Conservation (phyloP, 225 moss, liverwort and hornwort genomes). For the Ulota crispa region DNA sequence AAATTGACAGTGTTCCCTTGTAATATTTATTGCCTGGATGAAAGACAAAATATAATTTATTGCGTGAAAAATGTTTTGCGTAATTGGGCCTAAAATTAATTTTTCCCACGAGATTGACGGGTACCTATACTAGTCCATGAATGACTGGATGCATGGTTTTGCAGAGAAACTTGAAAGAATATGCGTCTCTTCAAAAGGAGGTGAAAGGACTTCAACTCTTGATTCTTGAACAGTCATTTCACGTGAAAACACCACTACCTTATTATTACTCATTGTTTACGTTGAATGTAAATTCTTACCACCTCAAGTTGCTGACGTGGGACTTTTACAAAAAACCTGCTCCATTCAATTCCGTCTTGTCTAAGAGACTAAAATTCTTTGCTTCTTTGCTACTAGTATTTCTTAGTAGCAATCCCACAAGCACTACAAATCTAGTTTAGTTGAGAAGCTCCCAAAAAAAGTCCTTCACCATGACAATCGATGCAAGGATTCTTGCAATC, state of each 20-base stretch:
- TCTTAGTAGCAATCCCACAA: neutral
- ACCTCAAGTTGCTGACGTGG: fast-evolving
- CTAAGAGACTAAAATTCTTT: neutral
- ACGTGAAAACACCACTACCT: neutral
- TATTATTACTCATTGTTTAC: neutral
- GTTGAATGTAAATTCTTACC: neutral
- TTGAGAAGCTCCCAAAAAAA: neutral
- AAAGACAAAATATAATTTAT: too few species aligned
- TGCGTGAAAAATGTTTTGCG: too few species aligned
- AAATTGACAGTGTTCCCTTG: too few species aligned
- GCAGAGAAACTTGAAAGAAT: neutral
- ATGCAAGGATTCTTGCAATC: conserved; percentile 33
- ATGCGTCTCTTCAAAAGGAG: conserved; percentile 15
- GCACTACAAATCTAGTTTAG: neutral
- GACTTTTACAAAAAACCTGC: neutral
- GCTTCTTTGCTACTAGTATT: neutral
- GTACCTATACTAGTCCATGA: too few species aligned
- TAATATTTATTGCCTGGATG: too few species aligned
- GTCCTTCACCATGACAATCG: conserved; percentile 29
- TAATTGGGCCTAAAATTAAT: too few species aligned
- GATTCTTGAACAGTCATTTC: conserved; percentile 1
- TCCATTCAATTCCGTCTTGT: neutral
- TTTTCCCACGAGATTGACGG: too few species aligned
- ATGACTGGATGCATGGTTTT: too few species aligned
- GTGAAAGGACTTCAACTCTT: conserved; percentile 8